phyloP scores from a whole-genome alignment of 2,329 filamentous ascomycete species.

The Grosmannia serpens region DNA sequence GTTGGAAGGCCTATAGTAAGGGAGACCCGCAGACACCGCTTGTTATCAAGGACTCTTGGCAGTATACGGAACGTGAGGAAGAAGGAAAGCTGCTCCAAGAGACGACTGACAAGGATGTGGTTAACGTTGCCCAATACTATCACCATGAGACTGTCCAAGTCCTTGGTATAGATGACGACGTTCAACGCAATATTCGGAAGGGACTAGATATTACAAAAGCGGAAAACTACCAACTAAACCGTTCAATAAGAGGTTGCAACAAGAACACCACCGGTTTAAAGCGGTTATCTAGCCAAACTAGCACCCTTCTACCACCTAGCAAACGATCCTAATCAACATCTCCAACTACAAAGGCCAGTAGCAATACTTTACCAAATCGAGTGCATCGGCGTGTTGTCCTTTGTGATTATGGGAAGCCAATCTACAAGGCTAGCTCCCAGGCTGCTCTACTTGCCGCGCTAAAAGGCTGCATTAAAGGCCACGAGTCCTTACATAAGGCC shows the following conservation, averaged over 20 bases:
- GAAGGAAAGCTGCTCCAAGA: slow-evolving; percentile 24
- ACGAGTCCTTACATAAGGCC: too few species aligned
- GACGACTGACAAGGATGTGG: slow-evolving; percentile 16
- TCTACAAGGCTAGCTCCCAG: slow-evolving; percentile 27
- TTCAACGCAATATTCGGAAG: slow-evolving; percentile 21
- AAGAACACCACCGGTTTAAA: slow-evolving; percentile 12
- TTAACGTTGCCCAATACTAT: slow-evolving; percentile 20
- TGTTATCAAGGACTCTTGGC: too few species aligned
- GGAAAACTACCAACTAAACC: not conserved
- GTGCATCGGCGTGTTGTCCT: slow-evolving; percentile 1
- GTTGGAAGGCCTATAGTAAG: slow-evolving; percentile 25
- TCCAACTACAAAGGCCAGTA: not conserved
- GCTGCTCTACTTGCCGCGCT: not conserved
- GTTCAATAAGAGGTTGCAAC: not conserved
- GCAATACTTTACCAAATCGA: not conserved
- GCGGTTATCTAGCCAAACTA: slow-evolving; percentile 16
- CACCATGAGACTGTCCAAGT: slow-evolving; percentile 18
- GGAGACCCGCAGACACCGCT: slow-evolving; percentile 15
- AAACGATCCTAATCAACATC: not conserved
- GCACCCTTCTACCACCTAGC: not conserved
- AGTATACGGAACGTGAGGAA: slow-evolving; percentile 21
- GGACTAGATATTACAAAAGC: slow-evolving; percentile 23
- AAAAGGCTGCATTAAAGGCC: too few species aligned
- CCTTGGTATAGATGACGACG: slow-evolving; percentile 15
- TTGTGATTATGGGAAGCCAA: slow-evolving; percentile 26